phyloP scores from a whole-genome alignment of 176 grass and related monocot genomes.

The Zoysia pacifica region DNA sequence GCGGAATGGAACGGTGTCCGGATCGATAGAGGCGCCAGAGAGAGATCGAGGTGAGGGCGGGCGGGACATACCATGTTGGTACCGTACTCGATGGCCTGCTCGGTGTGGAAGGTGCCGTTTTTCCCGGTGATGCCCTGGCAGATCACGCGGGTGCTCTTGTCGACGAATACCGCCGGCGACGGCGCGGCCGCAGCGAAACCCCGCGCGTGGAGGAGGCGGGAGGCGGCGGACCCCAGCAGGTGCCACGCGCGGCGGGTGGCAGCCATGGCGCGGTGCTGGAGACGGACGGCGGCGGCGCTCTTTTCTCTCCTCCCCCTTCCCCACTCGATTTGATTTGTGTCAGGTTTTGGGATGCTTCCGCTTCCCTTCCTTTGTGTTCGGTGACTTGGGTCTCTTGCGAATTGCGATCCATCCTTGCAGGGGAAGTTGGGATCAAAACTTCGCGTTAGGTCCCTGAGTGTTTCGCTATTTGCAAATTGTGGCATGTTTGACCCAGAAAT shows the following conservation, averaged over 20 bases:
- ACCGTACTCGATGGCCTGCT: slow-evolving; percentile 99
- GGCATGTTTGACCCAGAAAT: too few species aligned
- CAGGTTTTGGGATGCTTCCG: slow-evolving; percentile 17
- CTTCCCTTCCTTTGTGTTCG: slow-evolving; percentile 26
- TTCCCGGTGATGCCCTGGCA: slow-evolving; percentile 99
- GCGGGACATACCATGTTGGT: slow-evolving; percentile 78
- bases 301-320: not conserved
- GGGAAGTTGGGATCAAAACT: slow-evolving; percentile 31
- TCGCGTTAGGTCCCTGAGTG: too few species aligned
- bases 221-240: slow-evolving; percentile 68
- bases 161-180: slow-evolving; percentile 84
- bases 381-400: not conserved
- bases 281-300: slow-evolving; percentile 38
- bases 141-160: slow-evolving; percentile 99
- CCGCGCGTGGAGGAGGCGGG: slow-evolving; percentile 52
- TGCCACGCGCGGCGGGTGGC: slow-evolving; percentile 71
- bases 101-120: slow-evolving; percentile 99
- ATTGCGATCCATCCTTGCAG: slow-evolving; percentile 53
- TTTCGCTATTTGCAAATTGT: too few species aligned
- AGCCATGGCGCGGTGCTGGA: slow-evolving; percentile 40
- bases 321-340: slow-evolving; percentile 45
- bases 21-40: slow-evolving; percentile 17
- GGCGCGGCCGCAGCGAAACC: slow-evolving; percentile 70
- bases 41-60: not conserved
- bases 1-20: not conserved